Base-by-base conservation (phyloP, 306 rosid species). In the Rosa multiflora region DNA sequence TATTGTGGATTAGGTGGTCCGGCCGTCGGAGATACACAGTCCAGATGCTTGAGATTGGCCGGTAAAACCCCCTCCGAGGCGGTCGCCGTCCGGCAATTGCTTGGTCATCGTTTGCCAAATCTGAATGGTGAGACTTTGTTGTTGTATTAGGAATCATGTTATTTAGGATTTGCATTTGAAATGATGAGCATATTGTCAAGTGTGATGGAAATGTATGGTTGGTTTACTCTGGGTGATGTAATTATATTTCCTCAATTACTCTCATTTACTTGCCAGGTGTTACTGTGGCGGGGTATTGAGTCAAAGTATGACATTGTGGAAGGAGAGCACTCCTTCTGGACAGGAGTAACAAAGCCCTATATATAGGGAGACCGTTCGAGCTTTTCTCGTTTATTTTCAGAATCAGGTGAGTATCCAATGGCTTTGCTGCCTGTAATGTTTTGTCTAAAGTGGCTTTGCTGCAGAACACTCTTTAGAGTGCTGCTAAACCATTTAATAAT, bases 21-120 rank as follows among this genome's bases (percentile, higher is more conserved):
- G 39, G 98, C 94, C 47, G 96, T 92, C 44, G 97, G 98, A 32
- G 98, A 94, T 76, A 94, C 92, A 76, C 94, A 97, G 77, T 94
- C 97, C 6, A 88, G 98, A 84, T 94, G 98, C 81, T 81, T 94
- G 87, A 90, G 97, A 48, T 82, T 94, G 81, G 90, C 98, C 26
- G 26, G 26, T 26, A 26, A 26, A 26, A 26, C 26, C 26, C 26
- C 26, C 58, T 32, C 35, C 35, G 35, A 32, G 35, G 35, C 35
- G 97, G 89, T 87, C 90, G 86, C 96, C 35, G 35, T 32, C 35
- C 35, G 35, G 35, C 35, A 32, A 32, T 32, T 32, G 35, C 35
- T 32, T 94, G 97, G 97, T 48, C 90, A 94, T 84, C 97, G 97
- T 32, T 79, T 94, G 37, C 85, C 82, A 94, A 92, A 84, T 84